Conservation (phyloP, 2,329 filamentous ascomycete species). For the Neopestalotiopsis clavispora region DNA sequence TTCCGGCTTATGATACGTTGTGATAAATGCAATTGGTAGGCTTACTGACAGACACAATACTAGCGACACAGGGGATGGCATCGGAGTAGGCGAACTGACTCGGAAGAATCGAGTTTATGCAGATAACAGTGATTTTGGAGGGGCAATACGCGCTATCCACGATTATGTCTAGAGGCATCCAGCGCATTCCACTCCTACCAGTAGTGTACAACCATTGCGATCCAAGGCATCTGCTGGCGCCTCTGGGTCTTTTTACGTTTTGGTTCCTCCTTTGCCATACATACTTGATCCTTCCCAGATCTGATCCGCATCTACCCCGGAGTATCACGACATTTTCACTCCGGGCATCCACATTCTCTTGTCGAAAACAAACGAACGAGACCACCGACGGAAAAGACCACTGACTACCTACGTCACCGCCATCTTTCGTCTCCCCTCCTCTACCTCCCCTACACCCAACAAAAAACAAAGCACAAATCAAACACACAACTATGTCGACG, state of each 20-base stretch:
- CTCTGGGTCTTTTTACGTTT: neutral
- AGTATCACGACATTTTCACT: neutral
- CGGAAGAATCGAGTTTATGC: neutral
- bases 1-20: no score
- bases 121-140: neutral
- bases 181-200: neutral
- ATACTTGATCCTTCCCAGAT: no score
- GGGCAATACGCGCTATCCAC: neutral
- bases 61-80: neutral
- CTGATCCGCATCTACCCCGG: no score
- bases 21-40: no score
- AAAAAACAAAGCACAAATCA: neutral
- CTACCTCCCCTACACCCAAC: neutral
- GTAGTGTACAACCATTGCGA: neutral
- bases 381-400: neutral
- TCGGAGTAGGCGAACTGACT: neutral
- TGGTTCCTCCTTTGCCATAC: no score
- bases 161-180: neutral
- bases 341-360: no score
- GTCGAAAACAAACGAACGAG: neutral
- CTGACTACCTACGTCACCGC: neutral
- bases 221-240: neutral
- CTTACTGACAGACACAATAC: no score
- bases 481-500: conserved; percentile 37
- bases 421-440: neutral